phyloP scores from a whole-genome alignment of 805 yeast species.

The Naumovozyma dairenensis region DNA sequence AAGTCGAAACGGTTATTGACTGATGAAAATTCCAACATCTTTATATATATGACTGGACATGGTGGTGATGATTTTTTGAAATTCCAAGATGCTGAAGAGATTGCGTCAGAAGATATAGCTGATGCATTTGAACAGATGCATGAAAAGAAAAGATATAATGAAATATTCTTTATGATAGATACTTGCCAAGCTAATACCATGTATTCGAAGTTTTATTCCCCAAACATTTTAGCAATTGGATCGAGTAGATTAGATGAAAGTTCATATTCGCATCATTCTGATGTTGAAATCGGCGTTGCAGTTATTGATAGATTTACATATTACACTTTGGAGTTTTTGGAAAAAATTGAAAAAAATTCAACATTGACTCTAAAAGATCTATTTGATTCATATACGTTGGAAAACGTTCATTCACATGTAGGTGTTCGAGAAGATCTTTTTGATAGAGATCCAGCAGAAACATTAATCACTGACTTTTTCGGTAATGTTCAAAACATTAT shows the following conservation, averaged over 20 bases:
- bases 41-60: conserved; percentile 94
- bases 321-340: conserved; percentile 80
- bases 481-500: conserved; percentile 82
- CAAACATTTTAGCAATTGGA: conserved; percentile 87
- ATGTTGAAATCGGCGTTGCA: conserved; percentile 92
- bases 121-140: conserved; percentile 97
- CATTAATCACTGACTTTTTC: conserved; percentile 82
- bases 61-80: conserved; percentile 97
- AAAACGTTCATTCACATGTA: conserved; percentile 79
- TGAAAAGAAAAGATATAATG: conserved; percentile 90
- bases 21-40: conserved; percentile 88
- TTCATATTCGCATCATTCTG: conserved; percentile 93
- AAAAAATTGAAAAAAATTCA: conserved; percentile 68
- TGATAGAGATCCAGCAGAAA: conserved; percentile 49
- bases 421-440: conserved; percentile 85
- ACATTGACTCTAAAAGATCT: conserved; percentile 69
- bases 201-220: conserved; percentile 87
- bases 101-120: conserved; percentile 89
- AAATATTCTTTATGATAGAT: conserved; percentile 94
- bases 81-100: conserved; percentile 97
- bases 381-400: conserved; percentile 75
- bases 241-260: conserved; percentile 81
- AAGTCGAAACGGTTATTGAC: conserved; percentile 82
- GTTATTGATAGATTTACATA: conserved; percentile 95
- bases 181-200: conserved; percentile 98